Evolutionary conservation across 2,329 filamentous ascomycete species (phyloP).

Genomic region (Lasiodiplodia theobromae): DNA sequence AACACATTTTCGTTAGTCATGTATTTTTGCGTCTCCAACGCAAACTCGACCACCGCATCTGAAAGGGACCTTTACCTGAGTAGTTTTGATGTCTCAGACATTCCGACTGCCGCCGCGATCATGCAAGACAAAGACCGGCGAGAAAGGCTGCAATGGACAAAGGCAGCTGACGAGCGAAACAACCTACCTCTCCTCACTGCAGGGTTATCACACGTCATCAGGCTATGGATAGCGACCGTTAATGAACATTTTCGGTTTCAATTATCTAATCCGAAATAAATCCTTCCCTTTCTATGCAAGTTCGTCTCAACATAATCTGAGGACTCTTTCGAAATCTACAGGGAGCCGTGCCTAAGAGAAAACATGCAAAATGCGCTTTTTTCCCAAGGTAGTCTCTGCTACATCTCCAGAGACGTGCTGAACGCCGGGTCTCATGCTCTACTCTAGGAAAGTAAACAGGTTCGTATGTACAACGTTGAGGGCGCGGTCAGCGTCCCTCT

Average conservation of each 20-base stretch:
- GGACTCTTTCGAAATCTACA: neutral
- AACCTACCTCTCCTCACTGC: neutral
- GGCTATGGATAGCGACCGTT: neutral
- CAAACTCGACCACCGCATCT: neutral
- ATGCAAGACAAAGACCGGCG: neutral
- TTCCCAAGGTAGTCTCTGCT: slow-evolving; percentile 3
- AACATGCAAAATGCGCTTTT: slow-evolving; percentile 17
- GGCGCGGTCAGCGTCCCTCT: slow-evolving; percentile 86
- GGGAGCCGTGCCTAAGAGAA: neutral
- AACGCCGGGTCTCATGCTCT: slow-evolving; percentile 27
- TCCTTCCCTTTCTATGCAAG: neutral
- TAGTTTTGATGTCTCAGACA: neutral
- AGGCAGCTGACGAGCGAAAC: neutral
- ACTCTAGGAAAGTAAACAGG: slow-evolving; percentile 94
- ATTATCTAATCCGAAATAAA: slow-evolving; percentile 8
- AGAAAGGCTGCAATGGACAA: neutral
- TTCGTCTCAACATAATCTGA: neutral
- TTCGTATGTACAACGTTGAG: slow-evolving; percentile 97
- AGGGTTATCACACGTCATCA: neutral
- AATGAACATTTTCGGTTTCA: neutral
- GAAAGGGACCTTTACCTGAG: neutral
- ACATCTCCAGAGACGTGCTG: neutral
- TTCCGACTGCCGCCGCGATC: neutral
- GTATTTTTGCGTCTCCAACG: neutral
- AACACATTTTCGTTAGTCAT: neutral